Evolutionary conservation across 2,329 filamentous ascomycete genomes (phyloP), one percentile per base, ranked within the genome.

Genomic region (Calonectria hongkongensis): DNA sequence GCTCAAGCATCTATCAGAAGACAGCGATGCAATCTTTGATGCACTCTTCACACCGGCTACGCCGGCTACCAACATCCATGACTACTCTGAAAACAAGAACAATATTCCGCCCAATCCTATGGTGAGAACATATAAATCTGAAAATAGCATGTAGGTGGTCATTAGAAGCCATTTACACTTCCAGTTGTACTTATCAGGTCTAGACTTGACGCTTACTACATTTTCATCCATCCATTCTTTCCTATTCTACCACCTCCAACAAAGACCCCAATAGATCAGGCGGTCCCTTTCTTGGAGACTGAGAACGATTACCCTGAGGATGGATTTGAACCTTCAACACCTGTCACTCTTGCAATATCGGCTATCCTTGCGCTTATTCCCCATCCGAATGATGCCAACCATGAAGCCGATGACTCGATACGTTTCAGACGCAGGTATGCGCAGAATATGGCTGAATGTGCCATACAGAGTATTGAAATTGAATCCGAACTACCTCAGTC

Each of bases 141-240:
- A 63, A 45, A 21, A 63, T 10, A 25, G 25, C 6, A 63, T 63
- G 58, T 63, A 47, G 2, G 58, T 47, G 0, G 16, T n/a, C 4
- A 21, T 21, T 9, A 28, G 18, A 2, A 3, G 16, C 6, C 2
- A 33, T 33, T 28, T 12, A n/a, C 30, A 5, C 12, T 12, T 47
- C 5, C 13, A 0, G 30, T 16, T n/a, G 2, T 28, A 25, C 58
- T 63, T 4, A 63, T 12, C 7, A 30, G 16, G 4, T 21, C 15
- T 6, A 63, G 58, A 4, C 58, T 63, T 13, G 58, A 63, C 16
- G 58, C 41, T 1, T 63, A 63, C 18, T 63, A 63, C 41, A 47
- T 63, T 4, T 63, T 63, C 4, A 63, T 63, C 21, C 58, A 63
- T 12, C 58, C 58, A 8, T 63, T 63, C 58, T 63, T 63, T 5